Evolutionary conservation across 1,284 basidiomycete species (phyloP).

Genomic region (Leccinum pallidistipes): DNA sequence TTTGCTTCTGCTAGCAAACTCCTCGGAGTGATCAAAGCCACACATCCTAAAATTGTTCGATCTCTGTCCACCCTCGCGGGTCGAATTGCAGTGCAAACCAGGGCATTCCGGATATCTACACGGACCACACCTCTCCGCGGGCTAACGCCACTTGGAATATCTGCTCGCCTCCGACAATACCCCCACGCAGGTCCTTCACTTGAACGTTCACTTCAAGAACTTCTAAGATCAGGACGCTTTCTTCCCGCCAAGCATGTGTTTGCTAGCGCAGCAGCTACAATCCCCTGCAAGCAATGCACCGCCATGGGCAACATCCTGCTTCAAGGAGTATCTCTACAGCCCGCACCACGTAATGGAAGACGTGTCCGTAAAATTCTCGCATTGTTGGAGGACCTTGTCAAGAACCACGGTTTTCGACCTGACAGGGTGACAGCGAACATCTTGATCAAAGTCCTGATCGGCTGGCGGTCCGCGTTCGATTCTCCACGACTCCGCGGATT

Average conservation of each 20-base stretch:
- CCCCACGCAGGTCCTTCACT: conserved; percentile 7
- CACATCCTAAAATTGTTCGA: conserved; percentile 14
- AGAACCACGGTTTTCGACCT: conserved; percentile 46
- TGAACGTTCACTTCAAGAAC: conserved; percentile 21
- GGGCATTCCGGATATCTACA: conserved; percentile 6
- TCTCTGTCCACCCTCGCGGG: conserved; percentile 11
- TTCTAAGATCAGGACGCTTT: conserved; percentile 32
- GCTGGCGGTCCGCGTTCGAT: conserved; percentile 46
- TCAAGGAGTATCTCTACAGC: conserved; percentile 39
- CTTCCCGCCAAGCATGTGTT: conserved; percentile 47
- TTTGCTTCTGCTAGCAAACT: conserved; percentile 16
- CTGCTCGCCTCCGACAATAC: conserved; percentile 17
- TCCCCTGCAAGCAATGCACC: conserved; percentile 39
- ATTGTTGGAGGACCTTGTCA: conserved; percentile 41
- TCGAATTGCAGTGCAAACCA: conserved; percentile 13
- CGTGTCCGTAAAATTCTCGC: conserved; percentile 44
- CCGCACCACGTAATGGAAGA: conserved; percentile 40
- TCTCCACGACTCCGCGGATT: conserved; percentile 45
- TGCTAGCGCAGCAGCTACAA: conserved; percentile 23
- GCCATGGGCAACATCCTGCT: conserved; percentile 57
- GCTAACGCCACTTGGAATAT: conserved; percentile 19
- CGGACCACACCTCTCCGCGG: conserved; percentile 3
- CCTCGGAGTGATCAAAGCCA: conserved; percentile 8
- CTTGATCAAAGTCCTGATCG: conserved; percentile 53
- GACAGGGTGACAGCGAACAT: conserved; percentile 70